These are phyloP conservation scores for Hyphopichia pseudoburtonii DNA, from an alignment of 1,139 yeast species.

Conservation along the genomic window DNA sequence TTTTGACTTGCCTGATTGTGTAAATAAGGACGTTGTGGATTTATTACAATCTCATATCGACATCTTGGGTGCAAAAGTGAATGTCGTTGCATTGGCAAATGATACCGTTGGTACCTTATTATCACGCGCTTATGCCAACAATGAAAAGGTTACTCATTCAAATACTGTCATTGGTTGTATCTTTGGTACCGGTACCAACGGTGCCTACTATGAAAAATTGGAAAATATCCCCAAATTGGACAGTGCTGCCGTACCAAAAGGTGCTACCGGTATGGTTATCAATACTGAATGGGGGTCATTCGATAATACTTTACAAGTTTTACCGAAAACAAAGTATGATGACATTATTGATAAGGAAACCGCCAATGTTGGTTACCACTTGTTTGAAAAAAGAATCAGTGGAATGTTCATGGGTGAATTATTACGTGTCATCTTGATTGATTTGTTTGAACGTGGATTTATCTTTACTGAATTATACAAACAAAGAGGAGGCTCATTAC, in stretches of 20 bases:
- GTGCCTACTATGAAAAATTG: conserved; percentile 81
- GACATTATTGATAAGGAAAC: conserved; percentile 65
- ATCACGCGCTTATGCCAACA: conserved; percentile 79
- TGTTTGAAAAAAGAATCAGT: conserved; percentile 89
- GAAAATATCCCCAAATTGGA: conserved; percentile 70
- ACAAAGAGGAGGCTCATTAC: conserved; percentile 52
- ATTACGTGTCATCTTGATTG: conserved; percentile 68
- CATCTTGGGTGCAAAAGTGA: conserved; percentile 57
- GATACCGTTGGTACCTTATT: conserved; percentile 93
- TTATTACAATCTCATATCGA: conserved; percentile 71
- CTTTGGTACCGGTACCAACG: conserved; percentile 96
- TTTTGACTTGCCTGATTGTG: conserved; percentile 78
- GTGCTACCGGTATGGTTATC: conserved; percentile 74
- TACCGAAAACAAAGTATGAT: conserved; percentile 81
- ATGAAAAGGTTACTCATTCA: conserved; percentile 55
- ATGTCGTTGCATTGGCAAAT: conserved; percentile 85
- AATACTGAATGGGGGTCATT: conserved; percentile 98
- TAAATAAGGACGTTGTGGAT: conserved; percentile 77
- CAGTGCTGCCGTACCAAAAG: conserved; percentile 39
- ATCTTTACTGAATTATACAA: conserved; percentile 56
- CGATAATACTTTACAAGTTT: conserved; percentile 69
- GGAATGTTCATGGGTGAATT: conserved; percentile 96
- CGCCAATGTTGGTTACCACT: conserved; percentile 82
- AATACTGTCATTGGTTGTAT: conserved; percentile 83
- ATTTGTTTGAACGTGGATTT: conserved; percentile 57